Evolutionary conservation across 257 asterid species (phyloP).

Genomic region (Ballota nigra): DNA sequence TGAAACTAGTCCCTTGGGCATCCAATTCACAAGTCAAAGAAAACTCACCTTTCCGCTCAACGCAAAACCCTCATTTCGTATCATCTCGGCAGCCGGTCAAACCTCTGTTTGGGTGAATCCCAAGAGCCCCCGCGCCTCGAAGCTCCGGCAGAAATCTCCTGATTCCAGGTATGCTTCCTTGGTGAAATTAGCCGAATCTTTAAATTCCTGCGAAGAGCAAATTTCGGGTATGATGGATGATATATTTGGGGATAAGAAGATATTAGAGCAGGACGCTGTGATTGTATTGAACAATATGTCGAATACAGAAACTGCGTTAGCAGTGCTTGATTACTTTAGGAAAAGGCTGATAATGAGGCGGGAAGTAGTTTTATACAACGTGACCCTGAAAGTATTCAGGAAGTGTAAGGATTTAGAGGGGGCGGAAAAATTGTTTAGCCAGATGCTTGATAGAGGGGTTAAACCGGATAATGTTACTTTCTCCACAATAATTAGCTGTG

Average conservation of each 20-base stretch:
- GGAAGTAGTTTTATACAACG: constrained; percentile 67
- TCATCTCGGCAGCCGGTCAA: constrained; percentile 21
- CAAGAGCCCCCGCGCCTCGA: constrained; percentile 58
- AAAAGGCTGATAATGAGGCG: constrained; percentile 31
- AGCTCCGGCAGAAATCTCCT: constrained; percentile 43
- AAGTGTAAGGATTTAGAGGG: constrained; percentile 58
- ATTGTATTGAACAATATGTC: constrained; percentile 69
- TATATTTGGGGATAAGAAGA: constrained; percentile 38
- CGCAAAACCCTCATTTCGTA: constrained; percentile 20
- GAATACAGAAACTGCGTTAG: constrained; percentile 44
- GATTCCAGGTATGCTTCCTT: constrained; percentile 69
- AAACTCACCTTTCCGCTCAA: constrained; percentile 32
- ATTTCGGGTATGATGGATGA: constrained; percentile 29
- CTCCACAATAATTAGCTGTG: constrained; percentile 85
- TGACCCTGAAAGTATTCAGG: constrained; percentile 71
- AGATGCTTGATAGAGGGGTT: constrained; percentile 71
- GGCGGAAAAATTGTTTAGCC: constrained; percentile 57
- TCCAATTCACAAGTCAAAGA: constrained; percentile 28
- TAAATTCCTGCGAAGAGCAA: constrained; percentile 59
- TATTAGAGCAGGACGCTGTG: constrained; percentile 66
- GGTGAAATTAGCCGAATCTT: constrained; percentile 43
- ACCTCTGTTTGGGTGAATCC: constrained; percentile 81
- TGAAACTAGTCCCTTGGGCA: constrained; percentile 47
- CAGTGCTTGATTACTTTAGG: constrained; percentile 57
- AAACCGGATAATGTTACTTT: constrained; percentile 81